phyloP scores from a whole-genome alignment of 2,329 filamentous ascomycete genomes.

The Cryphonectria naterciae region DNA sequence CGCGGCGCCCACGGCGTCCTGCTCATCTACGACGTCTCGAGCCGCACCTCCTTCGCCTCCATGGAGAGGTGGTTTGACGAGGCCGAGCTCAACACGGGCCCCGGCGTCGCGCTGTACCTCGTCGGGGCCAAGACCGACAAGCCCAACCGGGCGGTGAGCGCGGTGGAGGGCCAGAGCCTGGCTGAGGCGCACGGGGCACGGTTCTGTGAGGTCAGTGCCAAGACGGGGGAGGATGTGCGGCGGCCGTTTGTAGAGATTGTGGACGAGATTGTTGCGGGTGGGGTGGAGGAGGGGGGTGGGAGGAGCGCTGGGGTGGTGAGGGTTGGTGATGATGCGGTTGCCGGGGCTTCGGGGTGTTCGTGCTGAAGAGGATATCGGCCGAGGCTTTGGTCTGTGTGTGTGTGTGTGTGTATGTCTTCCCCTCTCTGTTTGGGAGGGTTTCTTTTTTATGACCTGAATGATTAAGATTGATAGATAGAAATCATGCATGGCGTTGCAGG shows the following conservation, averaged over 20 bases:
- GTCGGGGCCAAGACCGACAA: slow-evolving; percentile 59
- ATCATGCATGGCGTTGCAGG: not conserved
- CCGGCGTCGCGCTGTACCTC: slow-evolving; percentile 54
- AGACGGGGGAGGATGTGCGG: slow-evolving; percentile 56
- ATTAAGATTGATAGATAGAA: not conserved
- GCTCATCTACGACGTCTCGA: slow-evolving; percentile 54
- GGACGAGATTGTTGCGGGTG: slow-evolving; percentile 50
- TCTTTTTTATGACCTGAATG: slow-evolving; percentile 17
- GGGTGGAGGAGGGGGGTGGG: slow-evolving; percentile 41
- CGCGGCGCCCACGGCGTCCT: slow-evolving; percentile 54
- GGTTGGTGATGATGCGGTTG: slow-evolving; percentile 31
- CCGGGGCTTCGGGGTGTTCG: slow-evolving; percentile 29
- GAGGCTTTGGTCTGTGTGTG: no score
- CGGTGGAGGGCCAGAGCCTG: slow-evolving; percentile 52
- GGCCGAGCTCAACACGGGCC: slow-evolving; percentile 53
- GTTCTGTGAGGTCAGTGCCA: slow-evolving; percentile 59
- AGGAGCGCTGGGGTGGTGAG: slow-evolving; percentile 37
- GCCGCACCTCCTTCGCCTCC: slow-evolving; percentile 52
- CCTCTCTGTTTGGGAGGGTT: not conserved
- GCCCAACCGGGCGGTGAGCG: slow-evolving; percentile 48
- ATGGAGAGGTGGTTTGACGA: slow-evolving; percentile 61
- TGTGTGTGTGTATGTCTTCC: not conserved
- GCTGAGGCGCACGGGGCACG: slow-evolving; percentile 49
- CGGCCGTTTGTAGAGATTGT: slow-evolving; percentile 57
- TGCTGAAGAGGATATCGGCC: slow-evolving; percentile 31